A percentile compares a stretch with the other conserved stretches of the same genome.
These are phyloP conservation scores for Rubia yunnanensis DNA, from an alignment of 257 asterid species.

Conservation along the genomic window DNA sequence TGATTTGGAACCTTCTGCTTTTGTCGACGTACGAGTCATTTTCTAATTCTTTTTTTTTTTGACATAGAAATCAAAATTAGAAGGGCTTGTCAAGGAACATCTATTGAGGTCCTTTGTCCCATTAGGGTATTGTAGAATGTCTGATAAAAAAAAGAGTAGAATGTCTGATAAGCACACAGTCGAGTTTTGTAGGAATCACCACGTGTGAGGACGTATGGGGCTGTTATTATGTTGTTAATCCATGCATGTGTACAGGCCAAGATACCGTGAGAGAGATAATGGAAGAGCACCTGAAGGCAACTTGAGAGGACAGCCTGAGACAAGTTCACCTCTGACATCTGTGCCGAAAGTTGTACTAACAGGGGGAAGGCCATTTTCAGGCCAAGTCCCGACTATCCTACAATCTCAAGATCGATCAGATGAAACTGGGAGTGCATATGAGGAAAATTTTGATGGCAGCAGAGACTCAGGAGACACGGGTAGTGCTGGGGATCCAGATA, in stretches of 20 bases:
- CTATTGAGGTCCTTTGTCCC: background rate
- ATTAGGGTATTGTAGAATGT: background rate
- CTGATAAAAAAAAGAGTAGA: too few relatives aligned
- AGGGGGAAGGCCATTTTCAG: slow-evolving; percentile 55
- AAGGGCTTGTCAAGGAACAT: background rate
- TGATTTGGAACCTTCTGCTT: background rate
- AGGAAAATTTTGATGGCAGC: slow-evolving; percentile 75
- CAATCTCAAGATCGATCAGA: slow-evolving; percentile 81
- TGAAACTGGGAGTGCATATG: slow-evolving; percentile 69
- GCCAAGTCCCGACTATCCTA: slow-evolving; percentile 63
- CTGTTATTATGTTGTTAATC: background rate
- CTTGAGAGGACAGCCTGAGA: slow-evolving; percentile 54
- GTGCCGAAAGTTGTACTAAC: slow-evolving; percentile 41
- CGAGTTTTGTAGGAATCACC: too few relatives aligned
- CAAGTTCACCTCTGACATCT: slow-evolving; percentile 22
- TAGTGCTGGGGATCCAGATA: slow-evolving; percentile 78
- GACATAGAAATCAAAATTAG: background rate
- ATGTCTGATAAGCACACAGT: background rate
- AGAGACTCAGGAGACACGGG: slow-evolving; percentile 82
- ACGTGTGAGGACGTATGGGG: too few relatives aligned
- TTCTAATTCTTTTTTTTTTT: background rate
- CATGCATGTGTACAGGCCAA: slow-evolving; percentile 25
- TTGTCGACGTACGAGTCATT: background rate
- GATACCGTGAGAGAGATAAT: slow-evolving; percentile 81
- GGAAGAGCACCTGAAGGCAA: slow-evolving; percentile 53